A percentile compares a stretch with the other conserved stretches of the same genome.
phyloP scores from a whole-genome alignment of 192 early-diverging fungal genomes.

The Backusella circina region DNA sequence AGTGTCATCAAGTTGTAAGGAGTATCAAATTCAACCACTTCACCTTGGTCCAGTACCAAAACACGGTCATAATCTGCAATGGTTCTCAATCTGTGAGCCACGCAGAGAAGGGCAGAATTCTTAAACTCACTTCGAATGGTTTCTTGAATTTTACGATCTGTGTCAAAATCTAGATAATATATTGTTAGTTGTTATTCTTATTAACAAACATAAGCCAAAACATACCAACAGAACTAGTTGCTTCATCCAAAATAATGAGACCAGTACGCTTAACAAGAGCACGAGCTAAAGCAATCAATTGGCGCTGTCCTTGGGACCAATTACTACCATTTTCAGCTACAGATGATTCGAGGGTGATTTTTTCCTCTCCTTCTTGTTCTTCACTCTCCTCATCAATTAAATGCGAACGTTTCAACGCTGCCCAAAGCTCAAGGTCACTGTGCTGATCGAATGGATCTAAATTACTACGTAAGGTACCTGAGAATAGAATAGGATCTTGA shows the following conservation, averaged over 20 bases:
- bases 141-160: conserved; percentile 80
- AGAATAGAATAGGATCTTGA: conserved; percentile 71
- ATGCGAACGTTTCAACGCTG: conserved; percentile 68
- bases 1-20: conserved; percentile 65
- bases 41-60: conserved; percentile 75
- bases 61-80: conserved; percentile 84
- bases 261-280: conserved; percentile 65
- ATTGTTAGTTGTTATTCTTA: background rate
- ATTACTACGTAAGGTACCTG: conserved; percentile 69
- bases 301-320: conserved; percentile 74
- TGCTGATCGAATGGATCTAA: conserved; percentile 76
- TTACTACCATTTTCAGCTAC: conserved; percentile 80
- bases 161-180: conserved; percentile 54
- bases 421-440: conserved; percentile 68
- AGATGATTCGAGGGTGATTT: conserved; percentile 61
- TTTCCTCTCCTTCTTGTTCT: background rate
- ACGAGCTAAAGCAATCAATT: conserved; percentile 70
- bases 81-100: conserved; percentile 87
- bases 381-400: conserved; percentile 44
- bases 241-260: conserved; percentile 82
- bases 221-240: conserved; percentile 76
- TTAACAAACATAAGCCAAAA: background rate
- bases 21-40: conserved; percentile 77
- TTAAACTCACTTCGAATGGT: conserved; percentile 74
- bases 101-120: conserved; percentile 74